Evolutionary conservation across 2,329 filamentous ascomycete genomes (phyloP), one percentile per base, ranked within the genome.

Genomic region (Corinectria fuckeliana): DNA sequence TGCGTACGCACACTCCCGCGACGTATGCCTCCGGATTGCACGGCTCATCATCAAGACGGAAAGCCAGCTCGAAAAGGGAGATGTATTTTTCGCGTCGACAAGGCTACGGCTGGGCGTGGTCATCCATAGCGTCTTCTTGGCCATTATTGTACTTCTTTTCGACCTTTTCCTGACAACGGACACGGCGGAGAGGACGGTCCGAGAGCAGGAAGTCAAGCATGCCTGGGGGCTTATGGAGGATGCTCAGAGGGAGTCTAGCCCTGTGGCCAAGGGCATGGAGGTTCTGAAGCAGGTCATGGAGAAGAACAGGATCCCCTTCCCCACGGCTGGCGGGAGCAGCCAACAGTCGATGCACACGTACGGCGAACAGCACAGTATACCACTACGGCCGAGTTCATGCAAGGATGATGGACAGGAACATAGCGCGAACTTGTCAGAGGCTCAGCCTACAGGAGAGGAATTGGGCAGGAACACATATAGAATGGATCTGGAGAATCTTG

Each of bases 81-180:
- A 69, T 3, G 48, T 68, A 8, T 58, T 60, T 1, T 74, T 74
- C 30, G 65, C 69, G 10, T 63, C 63, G 1, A 70, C 69, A 13
- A 60, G 72, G 16, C 64, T 75, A 32, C 69, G 69, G 16, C 55
- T 74, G 32, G 69, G 69, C 6, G 63, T 74, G 56, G 67, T 74
- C 10, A 58, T 74, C 23, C 70, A 75, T n/a, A 73, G 74, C 44
- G 66, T 75, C 18, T 76, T 75, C 52, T 61, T 75, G 20, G 73
- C 74, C 1, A 72, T 64, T 20, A 74, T 75, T 34, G 73, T 72
- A 4, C 65, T 76, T 4, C 65, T 76, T 11, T 57, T 76, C 5
- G 70, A 76, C 44, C 68, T 74, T 8, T 76, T 74, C 30, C 62
- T 74, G 4, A 66, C 64, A 5, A 55, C 50, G 7, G 64, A 72